Base-by-base conservation (phyloP, 345 rosid species). In the Hibiscus trionum region DNA sequence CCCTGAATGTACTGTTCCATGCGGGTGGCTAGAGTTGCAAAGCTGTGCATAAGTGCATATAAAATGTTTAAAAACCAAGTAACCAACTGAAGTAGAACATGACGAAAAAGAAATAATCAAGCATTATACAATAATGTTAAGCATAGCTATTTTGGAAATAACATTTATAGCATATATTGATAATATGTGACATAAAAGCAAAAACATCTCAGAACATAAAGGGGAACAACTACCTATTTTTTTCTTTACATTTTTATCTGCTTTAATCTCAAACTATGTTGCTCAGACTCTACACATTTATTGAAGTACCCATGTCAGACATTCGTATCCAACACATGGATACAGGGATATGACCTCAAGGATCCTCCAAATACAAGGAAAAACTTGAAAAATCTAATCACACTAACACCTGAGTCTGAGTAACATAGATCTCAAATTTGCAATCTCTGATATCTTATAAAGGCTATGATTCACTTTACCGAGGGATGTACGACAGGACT, bases 1-100 rank as follows among this genome's bases (percentile, higher is more conserved):
- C 61, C 99, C 75, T 88, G 98, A 76, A 95, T 92, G 82, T 92
- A 92, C 81, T 92, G 99, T 80, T 95, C 99, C 99, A 95, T 95
- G 27, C 97, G 96, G 75, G 99, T 92, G 63, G 99, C 99, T 62
- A 92, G 96, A 74, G 93, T 89, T 70, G 99, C 96, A 85, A 95
- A 95, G 84, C 99, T 95, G 72, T 35, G 55, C 63, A 81, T 49
- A 73, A 72, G 47, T 35, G 61, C 31, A 71, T 58, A 44, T 3
- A 5, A 71, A 47, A 17, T 15, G 44, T n/a, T 68, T 58, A 57
- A 37, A 35, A n/a, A n/a, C n/a, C n/a, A n/a, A n/a, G n/a, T n/a
- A 70, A 58, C 49, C 37, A 58, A 71, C 33, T 71, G 50, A 71
- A 19, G n/a, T 69, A 26, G 33, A 55, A 17, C 65, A 10, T 27